A percentile compares a stretch with the other conserved stretches of the same genome.
phyloP scores from a whole-genome alignment of 805 yeast species.

The Barnettozyma vustinii region DNA sequence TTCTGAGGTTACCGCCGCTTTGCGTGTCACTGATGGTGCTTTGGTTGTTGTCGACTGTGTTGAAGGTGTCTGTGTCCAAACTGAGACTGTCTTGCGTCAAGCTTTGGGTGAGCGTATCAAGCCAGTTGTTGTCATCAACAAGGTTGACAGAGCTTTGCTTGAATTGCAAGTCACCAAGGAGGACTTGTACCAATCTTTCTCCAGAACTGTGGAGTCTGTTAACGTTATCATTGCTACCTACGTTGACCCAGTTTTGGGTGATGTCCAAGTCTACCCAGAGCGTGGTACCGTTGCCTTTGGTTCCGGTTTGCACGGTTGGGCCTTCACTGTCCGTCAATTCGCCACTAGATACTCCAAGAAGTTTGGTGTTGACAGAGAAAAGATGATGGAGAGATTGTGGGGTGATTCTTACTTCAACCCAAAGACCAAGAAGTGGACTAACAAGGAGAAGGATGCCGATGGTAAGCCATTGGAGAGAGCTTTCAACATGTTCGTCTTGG shows the following conservation, averaged over 20 bases:
- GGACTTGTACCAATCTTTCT: conserved; percentile 95
- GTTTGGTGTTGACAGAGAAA: conserved; percentile 96
- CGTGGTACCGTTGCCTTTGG: conserved; percentile 99
- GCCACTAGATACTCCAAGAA: conserved; percentile 97
- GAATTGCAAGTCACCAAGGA: conserved; percentile 99
- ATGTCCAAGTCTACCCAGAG: conserved; percentile 98
- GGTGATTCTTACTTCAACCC: conserved; percentile 99
- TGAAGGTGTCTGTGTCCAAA: conserved; percentile 99
- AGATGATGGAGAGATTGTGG: conserved; percentile 99
- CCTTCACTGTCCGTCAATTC: conserved; percentile 98
- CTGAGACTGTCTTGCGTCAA: conserved; percentile 99
- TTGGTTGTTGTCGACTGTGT: conserved; percentile 98
- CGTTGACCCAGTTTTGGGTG: conserved; percentile 87
- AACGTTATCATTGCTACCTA: conserved; percentile 97
- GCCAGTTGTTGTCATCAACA: conserved; percentile 98
- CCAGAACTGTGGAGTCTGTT: conserved; percentile 99
- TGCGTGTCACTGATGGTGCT: conserved; percentile 99
- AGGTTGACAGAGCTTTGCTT: conserved; percentile 98
- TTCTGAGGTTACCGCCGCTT: conserved; percentile 99
- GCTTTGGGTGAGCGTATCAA: conserved; percentile 98
- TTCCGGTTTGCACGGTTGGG: conserved; percentile 99
- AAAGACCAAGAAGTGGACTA: conserved; percentile 99
- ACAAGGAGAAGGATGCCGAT: conserved; percentile 90
- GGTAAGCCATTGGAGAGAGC: conserved; percentile 98
- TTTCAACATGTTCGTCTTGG: conserved; percentile 98